Evolutionary conservation across 75 land plant species (phyloP).

Genomic region (Pinus albicaulis): DNA sequence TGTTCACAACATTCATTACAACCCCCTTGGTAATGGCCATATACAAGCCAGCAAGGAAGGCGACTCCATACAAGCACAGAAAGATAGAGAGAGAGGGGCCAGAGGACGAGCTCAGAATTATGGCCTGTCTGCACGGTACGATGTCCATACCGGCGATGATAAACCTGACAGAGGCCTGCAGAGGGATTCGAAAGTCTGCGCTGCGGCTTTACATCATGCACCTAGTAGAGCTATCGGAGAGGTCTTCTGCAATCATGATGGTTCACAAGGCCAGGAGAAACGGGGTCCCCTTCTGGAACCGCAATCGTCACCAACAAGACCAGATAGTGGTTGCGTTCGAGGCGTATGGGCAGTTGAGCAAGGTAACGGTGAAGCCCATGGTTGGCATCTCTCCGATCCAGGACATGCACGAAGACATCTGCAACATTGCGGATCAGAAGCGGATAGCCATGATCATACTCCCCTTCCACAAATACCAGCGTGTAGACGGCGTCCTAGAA

Average conservation of each 20-base stretch:
- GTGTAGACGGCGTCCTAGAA: slow-evolving; percentile 61
- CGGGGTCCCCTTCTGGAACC: slow-evolving; percentile 45
- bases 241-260: slow-evolving; percentile 62
- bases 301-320: slow-evolving; percentile 7
- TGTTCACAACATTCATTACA: slow-evolving; percentile 91
- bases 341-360: slow-evolving; percentile 51
- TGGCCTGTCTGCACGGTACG: slow-evolving; percentile 66
- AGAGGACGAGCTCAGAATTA: slow-evolving; percentile 60
- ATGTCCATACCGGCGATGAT: slow-evolving; percentile 65
- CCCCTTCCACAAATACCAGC: slow-evolving; percentile 68
- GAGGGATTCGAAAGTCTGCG: slow-evolving; percentile 40
- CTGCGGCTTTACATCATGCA: slow-evolving; percentile 74
- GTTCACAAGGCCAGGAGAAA: too few species aligned
- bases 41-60: slow-evolving; percentile 70
- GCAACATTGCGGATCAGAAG: slow-evolving; percentile 49
- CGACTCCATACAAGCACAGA: slow-evolving; percentile 51
- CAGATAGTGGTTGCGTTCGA: slow-evolving; percentile 49
- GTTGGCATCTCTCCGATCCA: slow-evolving; percentile 62
- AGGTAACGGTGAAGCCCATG: slow-evolving; percentile 57
- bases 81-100: slow-evolving; percentile 33
- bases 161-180: slow-evolving; percentile 58
- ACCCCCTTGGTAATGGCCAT: slow-evolving; percentile 74
- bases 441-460: slow-evolving; percentile 50
- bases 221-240: slow-evolving; percentile 65
- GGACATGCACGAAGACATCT: slow-evolving; percentile 74